These are phyloP conservation scores for Diaporthe caulivora DNA, from an alignment of 2,329 filamentous ascomycete species.

Conservation along the genomic window DNA sequence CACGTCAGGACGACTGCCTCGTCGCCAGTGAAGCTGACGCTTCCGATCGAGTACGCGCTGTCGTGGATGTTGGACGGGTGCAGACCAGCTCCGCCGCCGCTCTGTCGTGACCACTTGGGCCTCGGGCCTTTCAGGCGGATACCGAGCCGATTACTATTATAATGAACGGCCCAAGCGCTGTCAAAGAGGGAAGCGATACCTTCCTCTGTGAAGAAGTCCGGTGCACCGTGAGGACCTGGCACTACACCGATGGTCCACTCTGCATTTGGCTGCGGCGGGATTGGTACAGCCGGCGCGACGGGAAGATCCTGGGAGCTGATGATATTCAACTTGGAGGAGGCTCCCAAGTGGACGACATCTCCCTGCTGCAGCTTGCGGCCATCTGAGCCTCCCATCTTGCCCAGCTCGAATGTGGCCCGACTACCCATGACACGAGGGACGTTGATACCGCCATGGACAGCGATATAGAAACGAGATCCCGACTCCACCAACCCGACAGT, in stretches of 20 bases:
- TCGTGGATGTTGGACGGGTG: constrained; percentile 21
- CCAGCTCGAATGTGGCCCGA: constrained; percentile 11
- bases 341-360: neutral
- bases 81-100: neutral
- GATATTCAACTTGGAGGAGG: neutral
- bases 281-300: neutral
- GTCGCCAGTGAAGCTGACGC: constrained; percentile 10
- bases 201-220: neutral
- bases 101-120: neutral
- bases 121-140: neutral
- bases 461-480: constrained; percentile 5
- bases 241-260: constrained; percentile 10
- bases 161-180: neutral
- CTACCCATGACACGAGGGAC: constrained; percentile 1
- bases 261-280: neutral
- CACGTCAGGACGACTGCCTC: neutral
- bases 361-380: constrained; percentile 4
- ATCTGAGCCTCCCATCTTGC: neutral
- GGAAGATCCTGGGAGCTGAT: neutral
- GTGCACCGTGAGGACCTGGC: neutral
- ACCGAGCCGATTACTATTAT: neutral
- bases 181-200: neutral
- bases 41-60: constrained; percentile 10
- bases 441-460: neutral
- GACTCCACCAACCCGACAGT: neutral